These are phyloP conservation scores for Daphne laureola DNA, from an alignment of 441 rosid genomes.

Conservation along the genomic window DNA sequence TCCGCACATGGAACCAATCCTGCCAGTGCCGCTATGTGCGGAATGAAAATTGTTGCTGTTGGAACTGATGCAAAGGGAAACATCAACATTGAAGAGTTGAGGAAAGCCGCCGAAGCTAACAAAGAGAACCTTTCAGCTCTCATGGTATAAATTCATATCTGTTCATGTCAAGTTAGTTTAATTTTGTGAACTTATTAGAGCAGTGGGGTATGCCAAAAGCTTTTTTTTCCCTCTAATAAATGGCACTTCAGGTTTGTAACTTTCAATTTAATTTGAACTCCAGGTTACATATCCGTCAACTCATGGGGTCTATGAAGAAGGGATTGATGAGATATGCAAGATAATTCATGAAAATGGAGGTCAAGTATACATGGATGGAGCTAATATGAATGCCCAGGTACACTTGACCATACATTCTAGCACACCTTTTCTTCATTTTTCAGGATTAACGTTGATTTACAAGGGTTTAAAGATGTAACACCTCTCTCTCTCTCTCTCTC, in stretches of 20 bases:
- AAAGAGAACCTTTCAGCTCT: constrained; percentile 85
- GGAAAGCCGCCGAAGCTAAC: constrained; percentile 86
- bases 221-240: neutral
- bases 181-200: neutral
- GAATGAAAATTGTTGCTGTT: constrained; percentile 90
- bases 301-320: constrained; percentile 94
- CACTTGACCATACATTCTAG: neutral
- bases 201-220: constrained; percentile 2
- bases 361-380: constrained; percentile 98
- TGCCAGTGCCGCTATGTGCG: constrained; percentile 99
- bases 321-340: constrained; percentile 86
- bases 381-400: constrained; percentile 99
- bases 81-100: constrained; percentile 80
- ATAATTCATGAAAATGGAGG: constrained; percentile 94
- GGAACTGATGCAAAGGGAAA: constrained; percentile 98
- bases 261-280: constrained; percentile 15
- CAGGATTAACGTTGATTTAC: too few relatives aligned
- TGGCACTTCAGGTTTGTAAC: neutral
- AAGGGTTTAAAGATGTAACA: too few relatives aligned
- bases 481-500: too few relatives aligned
- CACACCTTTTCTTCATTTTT: too few relatives aligned
- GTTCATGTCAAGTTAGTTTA: neutral
- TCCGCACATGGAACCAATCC: constrained; percentile 99
- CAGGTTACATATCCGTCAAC: constrained; percentile 98
- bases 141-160: constrained; percentile 39